Evolutionary conservation across 2,329 filamentous ascomycete genomes (phyloP).

Genomic region (Curvularia verruculosa): DNA sequence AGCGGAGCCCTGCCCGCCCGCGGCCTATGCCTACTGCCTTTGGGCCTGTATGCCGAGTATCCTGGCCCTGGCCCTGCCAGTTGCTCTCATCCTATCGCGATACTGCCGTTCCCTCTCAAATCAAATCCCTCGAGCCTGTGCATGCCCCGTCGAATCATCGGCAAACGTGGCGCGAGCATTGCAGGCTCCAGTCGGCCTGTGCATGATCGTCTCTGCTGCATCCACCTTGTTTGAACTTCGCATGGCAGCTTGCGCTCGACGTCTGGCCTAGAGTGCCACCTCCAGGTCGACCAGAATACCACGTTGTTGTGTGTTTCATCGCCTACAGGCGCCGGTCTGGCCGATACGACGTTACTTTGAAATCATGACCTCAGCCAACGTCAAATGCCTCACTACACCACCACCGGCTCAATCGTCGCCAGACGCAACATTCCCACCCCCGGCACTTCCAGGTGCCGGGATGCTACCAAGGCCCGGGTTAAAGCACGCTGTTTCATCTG

Average conservation of each 20-base stretch:
- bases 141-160: conserved; percentile 28
- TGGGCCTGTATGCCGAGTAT: conserved; percentile 15
- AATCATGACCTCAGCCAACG: conserved; percentile 15
- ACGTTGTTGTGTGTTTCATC: conserved; percentile 2
- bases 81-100: conserved; percentile 14
- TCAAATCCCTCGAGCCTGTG: no score
- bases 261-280: neutral
- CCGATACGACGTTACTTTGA: conserved; percentile 12
- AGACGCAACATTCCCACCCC: conserved; percentile 6
- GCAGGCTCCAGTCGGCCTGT: conserved; percentile 3
- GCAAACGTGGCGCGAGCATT: conserved; percentile 21
- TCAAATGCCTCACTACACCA: conserved; percentile 11
- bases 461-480: conserved; percentile 7
- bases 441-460: conserved; percentile 9
- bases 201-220: conserved; percentile 22
- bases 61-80: conserved; percentile 9
- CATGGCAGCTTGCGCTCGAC: neutral
- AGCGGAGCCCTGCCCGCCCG: conserved; percentile 22
- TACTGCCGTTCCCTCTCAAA: conserved; percentile 11
- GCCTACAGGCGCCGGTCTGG: conserved; percentile 7
- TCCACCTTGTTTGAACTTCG: conserved; percentile 9
- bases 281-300: neutral
- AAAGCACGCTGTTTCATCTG: conserved; percentile 8
- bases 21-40: conserved; percentile 14
- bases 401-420: conserved; percentile 7